A percentile compares a stretch with the other conserved stretches of the same genome.
phyloP scores from a whole-genome alignment of 257 asterid species.

The Ajuga chamaepitys region DNA sequence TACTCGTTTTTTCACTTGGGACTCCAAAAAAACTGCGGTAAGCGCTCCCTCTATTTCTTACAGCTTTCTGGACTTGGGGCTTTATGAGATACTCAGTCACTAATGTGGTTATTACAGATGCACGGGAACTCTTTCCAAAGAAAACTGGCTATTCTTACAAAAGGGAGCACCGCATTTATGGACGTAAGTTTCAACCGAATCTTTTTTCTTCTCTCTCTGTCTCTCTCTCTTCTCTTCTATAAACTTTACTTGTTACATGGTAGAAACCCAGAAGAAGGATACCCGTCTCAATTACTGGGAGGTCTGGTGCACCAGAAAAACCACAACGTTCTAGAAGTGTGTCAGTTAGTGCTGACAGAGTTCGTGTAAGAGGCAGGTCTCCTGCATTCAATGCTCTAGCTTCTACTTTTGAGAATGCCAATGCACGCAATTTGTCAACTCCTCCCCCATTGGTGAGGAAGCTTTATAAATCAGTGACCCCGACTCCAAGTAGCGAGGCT shows the following conservation, averaged over 20 bases:
- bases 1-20: constrained; percentile 79
- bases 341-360: constrained; percentile 77
- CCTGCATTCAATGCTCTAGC: constrained; percentile 97
- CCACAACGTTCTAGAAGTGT: constrained; percentile 92
- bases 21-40: constrained; percentile 59
- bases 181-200: constrained; percentile 31
- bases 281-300: constrained; percentile 43
- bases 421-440: constrained; percentile 77
- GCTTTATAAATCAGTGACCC: constrained; percentile 54
- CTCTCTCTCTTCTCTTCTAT: neutral
- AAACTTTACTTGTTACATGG: constrained; percentile 6
- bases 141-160: constrained; percentile 59
- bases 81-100: neutral
- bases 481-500: constrained; percentile 41
- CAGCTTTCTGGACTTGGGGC: neutral
- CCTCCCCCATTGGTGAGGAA: constrained; percentile 91
- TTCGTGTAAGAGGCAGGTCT: constrained; percentile 91
- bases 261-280: constrained; percentile 81
- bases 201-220: neutral
- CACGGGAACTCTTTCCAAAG: constrained; percentile 83
- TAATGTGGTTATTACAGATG: constrained; percentile 40
- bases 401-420: constrained; percentile 72
- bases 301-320: constrained; percentile 73
- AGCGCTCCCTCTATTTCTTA: constrained; percentile 13
- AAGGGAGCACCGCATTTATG: constrained; percentile 35